Evolutionary conservation across 768 basidiomycete genomes (phyloP).

Genomic region (Mycena rebaudengoi): DNA sequence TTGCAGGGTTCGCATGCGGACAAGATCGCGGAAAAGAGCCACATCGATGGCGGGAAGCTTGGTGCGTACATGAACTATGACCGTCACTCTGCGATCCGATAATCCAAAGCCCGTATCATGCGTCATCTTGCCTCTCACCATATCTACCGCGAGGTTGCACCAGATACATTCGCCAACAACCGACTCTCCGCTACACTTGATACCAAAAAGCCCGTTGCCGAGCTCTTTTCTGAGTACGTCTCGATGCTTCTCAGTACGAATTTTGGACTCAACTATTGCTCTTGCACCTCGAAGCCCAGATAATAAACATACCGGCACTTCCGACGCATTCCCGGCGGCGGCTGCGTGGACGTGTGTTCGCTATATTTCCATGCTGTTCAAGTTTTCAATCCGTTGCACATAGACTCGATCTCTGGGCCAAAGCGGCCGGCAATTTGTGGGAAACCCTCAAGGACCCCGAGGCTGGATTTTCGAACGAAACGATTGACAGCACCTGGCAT

Average conservation of each 20-base stretch:
- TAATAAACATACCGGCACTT: conserved; percentile 10
- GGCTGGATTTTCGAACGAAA: neutral
- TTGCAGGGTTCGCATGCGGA: conserved; percentile 40
- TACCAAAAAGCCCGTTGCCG: conserved; percentile 32
- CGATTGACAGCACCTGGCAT: conserved; percentile 3
- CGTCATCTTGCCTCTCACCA: conserved; percentile 43
- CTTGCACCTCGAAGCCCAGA: conserved; percentile 4
- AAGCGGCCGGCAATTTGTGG: neutral
- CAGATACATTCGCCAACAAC: conserved; percentile 44
- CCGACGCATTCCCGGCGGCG: conserved; percentile 2
- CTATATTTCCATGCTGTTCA: neutral
- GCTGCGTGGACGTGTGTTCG: conserved; percentile 6
- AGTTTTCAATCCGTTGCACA: neutral
- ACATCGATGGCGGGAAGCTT: conserved; percentile 39
- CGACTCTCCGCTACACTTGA: conserved; percentile 42
- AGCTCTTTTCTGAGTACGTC: conserved; percentile 31
- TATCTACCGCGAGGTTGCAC: conserved; percentile 40
- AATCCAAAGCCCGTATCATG: conserved; percentile 36
- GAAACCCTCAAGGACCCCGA: conserved; percentile 2
- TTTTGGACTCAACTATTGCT: conserved; percentile 5
- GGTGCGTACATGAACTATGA: conserved; percentile 29
- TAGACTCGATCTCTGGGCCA: neutral
- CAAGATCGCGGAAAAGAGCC: conserved; percentile 38
- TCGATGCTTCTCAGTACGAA: neutral
- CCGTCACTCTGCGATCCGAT: conserved; percentile 14